phyloP scores from a whole-genome alignment of 805 yeast genomes.

The Kodamaea laetipori region DNA sequence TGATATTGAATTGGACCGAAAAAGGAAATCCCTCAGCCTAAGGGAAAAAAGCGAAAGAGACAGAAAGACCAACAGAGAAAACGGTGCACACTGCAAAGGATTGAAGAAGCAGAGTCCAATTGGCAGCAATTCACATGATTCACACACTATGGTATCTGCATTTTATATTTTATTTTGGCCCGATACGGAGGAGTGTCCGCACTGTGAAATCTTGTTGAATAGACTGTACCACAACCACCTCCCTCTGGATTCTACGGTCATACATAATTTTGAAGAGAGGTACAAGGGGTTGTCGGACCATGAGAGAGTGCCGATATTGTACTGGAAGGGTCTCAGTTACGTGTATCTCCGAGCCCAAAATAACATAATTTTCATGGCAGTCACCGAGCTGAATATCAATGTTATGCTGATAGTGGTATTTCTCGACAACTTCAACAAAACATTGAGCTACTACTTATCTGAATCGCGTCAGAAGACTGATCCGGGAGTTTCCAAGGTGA shows the following conservation, averaged over 20 bases:
- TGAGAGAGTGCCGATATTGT: conserved; percentile 45
- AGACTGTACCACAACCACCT: conserved; percentile 37
- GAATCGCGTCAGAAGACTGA: conserved; percentile 5
- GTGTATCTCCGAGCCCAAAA: conserved; percentile 52
- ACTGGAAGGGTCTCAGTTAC: conserved; percentile 53
- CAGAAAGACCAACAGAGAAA: neutral
- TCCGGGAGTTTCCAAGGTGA: neutral
- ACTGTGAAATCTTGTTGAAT: conserved; percentile 36
- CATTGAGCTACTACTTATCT: conserved; percentile 28
- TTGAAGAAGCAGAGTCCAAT: neutral
- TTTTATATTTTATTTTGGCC: conserved; percentile 41
- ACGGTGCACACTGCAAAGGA: conserved; percentile 3
- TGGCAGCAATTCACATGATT: conserved; percentile 1
- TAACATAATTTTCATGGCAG: conserved; percentile 45
- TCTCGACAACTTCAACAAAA: conserved; percentile 41
- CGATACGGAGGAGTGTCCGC: conserved; percentile 27
- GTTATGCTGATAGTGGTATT: conserved; percentile 61
- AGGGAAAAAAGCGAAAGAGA: neutral
- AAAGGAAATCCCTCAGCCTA: neutral
- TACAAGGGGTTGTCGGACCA: conserved; percentile 24
- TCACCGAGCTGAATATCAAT: conserved; percentile 50
- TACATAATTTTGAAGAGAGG: conserved; percentile 27
- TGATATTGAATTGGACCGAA: neutral
- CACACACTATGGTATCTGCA: conserved; percentile 36
- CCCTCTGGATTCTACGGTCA: conserved; percentile 25